Conservation (phyloP, 257 asterid genomes). For the Jaltomata sinuosa region DNA sequence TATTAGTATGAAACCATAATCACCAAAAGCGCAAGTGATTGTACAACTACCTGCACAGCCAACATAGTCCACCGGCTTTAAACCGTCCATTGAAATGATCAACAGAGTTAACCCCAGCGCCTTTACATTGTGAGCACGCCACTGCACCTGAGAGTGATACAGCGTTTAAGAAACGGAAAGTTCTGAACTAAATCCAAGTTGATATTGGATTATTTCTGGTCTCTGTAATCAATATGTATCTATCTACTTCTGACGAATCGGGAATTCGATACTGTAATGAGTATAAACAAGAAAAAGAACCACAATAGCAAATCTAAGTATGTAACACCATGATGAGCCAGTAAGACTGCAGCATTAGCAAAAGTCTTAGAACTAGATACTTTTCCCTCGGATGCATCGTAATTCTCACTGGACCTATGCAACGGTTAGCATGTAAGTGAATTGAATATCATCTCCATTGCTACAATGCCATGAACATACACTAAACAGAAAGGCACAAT, state of each 20-base stretch:
- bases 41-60: conserved; percentile 79
- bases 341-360: neutral
- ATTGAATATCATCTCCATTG: neutral
- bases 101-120: conserved; percentile 53
- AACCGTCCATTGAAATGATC: conserved; percentile 90
- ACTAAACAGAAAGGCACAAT: neutral
- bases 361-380: neutral
- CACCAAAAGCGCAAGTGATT: neutral
- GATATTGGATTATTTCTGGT: neutral
- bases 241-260: neutral
- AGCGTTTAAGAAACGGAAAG: neutral
- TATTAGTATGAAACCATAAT: neutral
- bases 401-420: neutral
- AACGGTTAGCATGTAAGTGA: neutral
- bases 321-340: neutral
- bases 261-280: neutral
- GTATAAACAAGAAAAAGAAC: neutral
- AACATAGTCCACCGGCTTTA: conserved; percentile 80
- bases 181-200: neutral
- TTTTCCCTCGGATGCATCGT: neutral
- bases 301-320: neutral
- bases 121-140: conserved; percentile 63
- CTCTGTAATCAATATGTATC: neutral
- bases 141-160: conserved; percentile 33
- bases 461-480: neutral